Evolutionary conservation across 2,329 filamentous ascomycete species (phyloP), one percentile per base, ranked within the genome.

Genomic region (Fusarium sororula): DNA sequence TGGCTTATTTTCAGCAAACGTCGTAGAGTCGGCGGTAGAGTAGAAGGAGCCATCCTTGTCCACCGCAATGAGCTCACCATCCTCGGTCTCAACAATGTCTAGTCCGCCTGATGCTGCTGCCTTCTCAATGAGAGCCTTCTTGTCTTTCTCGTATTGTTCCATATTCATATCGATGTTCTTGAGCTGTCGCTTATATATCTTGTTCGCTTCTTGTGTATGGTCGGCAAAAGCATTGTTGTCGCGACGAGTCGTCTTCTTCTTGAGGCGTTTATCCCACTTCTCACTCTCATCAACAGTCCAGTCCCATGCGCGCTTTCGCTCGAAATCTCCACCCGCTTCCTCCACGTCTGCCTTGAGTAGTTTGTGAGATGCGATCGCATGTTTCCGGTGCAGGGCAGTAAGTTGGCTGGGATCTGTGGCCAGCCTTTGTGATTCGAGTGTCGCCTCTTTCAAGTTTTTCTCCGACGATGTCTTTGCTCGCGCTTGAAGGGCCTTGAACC

Each of bases 231-330:
- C 93, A 67, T 95, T 94, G 82, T 96, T 92, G 81, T 98, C 94
- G 71, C 93, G 89, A 79, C 93, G 92, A 24, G 90, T 89, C 66
- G 90, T 90, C 85, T 95, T 97, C 88, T 97, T 97, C 79, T 92
- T 93, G 82, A 97, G 85, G 38, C 95, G 92, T 84, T 92, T 92
- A 83, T 99, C 96, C 96, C 96, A 99, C 75, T 89, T 90, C 84
- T 98, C 96, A 77, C 91, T 93, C 84, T 99, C 96, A 74, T 99
- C 96, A 12, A 96, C 87, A 2, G 96, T 99, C 94, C 96, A 99
- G 85, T 98, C 96, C 96, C 96, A 99, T 4, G 96, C 96, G 45
- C 96, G 92, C 84, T 98, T 98, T 75, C 96, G 93, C 87, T 99
- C 96, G 80, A 98, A 99, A 82, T 98, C 96, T 63, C 94, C 94